These are phyloP conservation scores for Sesbania bispinosa DNA, from an alignment of 306 rosid species.

Conservation along the genomic window DNA sequence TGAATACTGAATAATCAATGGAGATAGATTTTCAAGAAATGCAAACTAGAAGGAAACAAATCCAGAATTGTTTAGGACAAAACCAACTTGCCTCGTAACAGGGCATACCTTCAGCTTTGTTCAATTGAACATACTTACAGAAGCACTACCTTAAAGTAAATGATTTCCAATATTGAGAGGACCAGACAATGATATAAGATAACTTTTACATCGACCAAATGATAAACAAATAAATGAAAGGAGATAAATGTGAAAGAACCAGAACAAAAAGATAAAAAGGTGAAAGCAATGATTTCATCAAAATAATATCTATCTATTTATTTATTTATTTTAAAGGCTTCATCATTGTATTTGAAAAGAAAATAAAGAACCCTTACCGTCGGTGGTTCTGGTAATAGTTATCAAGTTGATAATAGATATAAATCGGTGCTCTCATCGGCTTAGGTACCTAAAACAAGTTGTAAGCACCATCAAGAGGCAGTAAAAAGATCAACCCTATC, in stretches of 20 bases:
- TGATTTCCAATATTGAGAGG: neutral
- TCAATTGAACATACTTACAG: constrained; percentile 8
- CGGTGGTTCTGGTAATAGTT: constrained; percentile 95
- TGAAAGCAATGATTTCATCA: neutral
- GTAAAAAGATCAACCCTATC: constrained; percentile 3
- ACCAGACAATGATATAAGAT: neutral
- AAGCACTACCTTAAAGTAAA: neutral
- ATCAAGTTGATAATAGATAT: constrained; percentile 87
- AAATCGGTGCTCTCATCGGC: constrained; percentile 87
- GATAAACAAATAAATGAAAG: neutral
- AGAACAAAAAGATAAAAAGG: neutral
- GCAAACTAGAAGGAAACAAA: neutral
- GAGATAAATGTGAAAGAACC: constrained; percentile 5
- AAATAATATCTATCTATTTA: neutral
- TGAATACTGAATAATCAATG: neutral
- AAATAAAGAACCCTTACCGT: constrained; percentile 50
- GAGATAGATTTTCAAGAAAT: neutral
- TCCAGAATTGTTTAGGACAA: neutral
- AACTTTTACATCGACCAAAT: neutral
- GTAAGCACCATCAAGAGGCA: constrained; percentile 18
- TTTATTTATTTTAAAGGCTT: constrained; percentile 17
- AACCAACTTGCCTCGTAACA: neutral
- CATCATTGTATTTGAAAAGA: neutral
- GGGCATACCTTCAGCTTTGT: constrained; percentile 3
- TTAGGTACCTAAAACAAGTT: constrained; percentile 57